phyloP scores from a whole-genome alignment of 2,329 filamentous ascomycete species.

The Trichophyton schoenleinii region DNA sequence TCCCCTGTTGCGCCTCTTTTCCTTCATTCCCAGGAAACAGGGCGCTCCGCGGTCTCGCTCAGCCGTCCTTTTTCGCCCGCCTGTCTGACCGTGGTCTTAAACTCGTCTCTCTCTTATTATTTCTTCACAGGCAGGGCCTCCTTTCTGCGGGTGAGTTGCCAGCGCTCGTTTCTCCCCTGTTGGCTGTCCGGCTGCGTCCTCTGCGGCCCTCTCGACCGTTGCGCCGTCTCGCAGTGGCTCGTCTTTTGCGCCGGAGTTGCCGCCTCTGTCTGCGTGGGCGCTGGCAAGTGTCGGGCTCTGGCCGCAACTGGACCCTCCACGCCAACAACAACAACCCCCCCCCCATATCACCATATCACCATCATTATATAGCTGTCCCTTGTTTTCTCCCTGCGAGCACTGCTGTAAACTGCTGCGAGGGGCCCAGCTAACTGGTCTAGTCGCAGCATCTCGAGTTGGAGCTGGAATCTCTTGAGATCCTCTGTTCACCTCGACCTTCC shows the following conservation, averaged over 20 bases:
- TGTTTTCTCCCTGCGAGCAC: too few species aligned
- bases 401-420: too few species aligned
- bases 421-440: neutral
- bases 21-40: constrained; percentile 13
- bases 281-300: too few species aligned
- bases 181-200: too few species aligned
- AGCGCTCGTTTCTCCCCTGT: neutral
- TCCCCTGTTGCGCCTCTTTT: constrained; percentile 13
- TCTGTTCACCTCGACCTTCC: constrained; percentile 4
- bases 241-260: neutral
- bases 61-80: constrained; percentile 8
- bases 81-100: constrained; percentile 2
- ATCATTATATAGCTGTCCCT: too few species aligned
- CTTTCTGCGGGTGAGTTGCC: constrained; percentile 5
- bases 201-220: neutral
- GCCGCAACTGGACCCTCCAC: too few species aligned
- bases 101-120: constrained; percentile 6
- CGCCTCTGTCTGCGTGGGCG: neutral
- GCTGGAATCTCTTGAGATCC: constrained; percentile 12
- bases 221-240: too few species aligned
- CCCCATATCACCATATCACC: too few species aligned
- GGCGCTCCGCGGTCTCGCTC: constrained; percentile 16
- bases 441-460: constrained; percentile 10
- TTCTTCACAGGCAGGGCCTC: neutral
- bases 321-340: too few species aligned